phyloP scores from a whole-genome alignment of 2,329 filamentous ascomycete genomes.

The Ophiostoma sp. region DNA sequence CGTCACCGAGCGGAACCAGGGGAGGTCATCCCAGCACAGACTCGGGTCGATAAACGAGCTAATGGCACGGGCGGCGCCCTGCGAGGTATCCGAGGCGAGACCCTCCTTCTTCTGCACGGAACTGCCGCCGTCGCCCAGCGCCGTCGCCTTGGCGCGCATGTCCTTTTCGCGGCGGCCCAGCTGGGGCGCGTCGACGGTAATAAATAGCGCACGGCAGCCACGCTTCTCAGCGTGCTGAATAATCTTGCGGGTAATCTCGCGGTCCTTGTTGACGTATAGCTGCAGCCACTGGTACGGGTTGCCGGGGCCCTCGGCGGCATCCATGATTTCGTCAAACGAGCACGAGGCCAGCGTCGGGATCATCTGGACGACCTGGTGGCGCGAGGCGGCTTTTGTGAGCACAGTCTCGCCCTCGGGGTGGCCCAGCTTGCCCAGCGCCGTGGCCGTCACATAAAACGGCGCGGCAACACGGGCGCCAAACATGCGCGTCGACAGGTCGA shows the following conservation, averaged over 20 bases:
- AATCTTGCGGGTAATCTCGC: conserved; percentile 84
- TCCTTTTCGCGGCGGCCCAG: conserved; percentile 95
- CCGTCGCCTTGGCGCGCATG: conserved; percentile 86
- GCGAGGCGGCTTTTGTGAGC: conserved; percentile 77
- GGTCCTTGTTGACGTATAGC: conserved; percentile 95
- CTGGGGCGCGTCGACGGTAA: conserved; percentile 96
- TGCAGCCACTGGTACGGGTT: conserved; percentile 91
- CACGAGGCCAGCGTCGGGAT: conserved; percentile 96
- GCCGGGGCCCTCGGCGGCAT: conserved; percentile 68
- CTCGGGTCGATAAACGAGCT: conserved; percentile 94
- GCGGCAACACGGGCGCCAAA: conserved; percentile 80
- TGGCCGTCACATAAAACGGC: conserved; percentile 96
- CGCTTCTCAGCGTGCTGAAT: conserved; percentile 87
- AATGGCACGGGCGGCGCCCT: conserved; percentile 92
- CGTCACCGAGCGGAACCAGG: conserved; percentile 89
- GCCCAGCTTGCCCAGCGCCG: conserved; percentile 91
- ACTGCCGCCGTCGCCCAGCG: conserved; percentile 65
- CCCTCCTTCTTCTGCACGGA: conserved; percentile 80
- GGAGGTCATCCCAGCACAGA: conserved; percentile 90
- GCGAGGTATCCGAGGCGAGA: conserved; percentile 75
- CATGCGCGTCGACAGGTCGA: conserved; percentile 91
- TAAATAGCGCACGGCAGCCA: conserved; percentile 94
- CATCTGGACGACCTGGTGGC: conserved; percentile 95
- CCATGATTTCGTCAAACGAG: conserved; percentile 95
- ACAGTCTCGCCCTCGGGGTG: conserved; percentile 92